Conservation (phyloP, 129 eudicot species). For the Logfia minima region DNA sequence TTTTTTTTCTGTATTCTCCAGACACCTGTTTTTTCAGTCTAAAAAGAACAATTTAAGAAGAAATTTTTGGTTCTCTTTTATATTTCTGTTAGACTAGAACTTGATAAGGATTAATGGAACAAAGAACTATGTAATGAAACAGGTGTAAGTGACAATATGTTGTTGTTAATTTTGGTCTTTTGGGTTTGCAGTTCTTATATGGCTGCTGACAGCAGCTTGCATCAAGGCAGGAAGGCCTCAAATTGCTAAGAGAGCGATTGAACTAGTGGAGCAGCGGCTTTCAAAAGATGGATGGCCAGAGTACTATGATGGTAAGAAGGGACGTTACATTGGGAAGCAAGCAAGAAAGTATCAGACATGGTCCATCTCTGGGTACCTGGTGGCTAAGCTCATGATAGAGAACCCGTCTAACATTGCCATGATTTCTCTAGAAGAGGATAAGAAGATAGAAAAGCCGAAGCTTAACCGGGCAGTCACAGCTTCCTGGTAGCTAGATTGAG, state of each 20-base stretch:
- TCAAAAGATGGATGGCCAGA: conserved; percentile 70
- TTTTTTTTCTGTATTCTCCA: background rate
- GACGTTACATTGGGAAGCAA: conserved; percentile 60
- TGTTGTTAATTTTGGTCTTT: conserved; percentile 1
- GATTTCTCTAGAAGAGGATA: conserved; percentile 59
- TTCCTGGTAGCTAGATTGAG: background rate
- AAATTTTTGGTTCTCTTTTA: background rate
- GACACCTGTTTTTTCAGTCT: background rate
- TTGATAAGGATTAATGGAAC: background rate
- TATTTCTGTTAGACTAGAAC: background rate
- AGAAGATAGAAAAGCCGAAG: background rate
- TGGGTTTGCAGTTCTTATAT: conserved; percentile 48
- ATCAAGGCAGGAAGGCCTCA: conserved; percentile 68
- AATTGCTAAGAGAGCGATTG: conserved; percentile 57
- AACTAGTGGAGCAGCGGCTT: conserved; percentile 50
- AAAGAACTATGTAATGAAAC: background rate
- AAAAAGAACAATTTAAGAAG: background rate
- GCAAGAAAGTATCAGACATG: conserved; percentile 66
- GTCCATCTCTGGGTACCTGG: conserved; percentile 63
- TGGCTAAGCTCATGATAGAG: conserved; percentile 57
- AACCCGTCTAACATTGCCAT: conserved; percentile 49
- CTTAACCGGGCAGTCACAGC: background rate
- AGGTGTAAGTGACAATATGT: background rate
- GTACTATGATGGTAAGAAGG: conserved; percentile 61
- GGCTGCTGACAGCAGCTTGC: conserved; percentile 76